phyloP scores from a whole-genome alignment of 306 rosid genomes.

The Cyamopsis tetragonoloba region DNA sequence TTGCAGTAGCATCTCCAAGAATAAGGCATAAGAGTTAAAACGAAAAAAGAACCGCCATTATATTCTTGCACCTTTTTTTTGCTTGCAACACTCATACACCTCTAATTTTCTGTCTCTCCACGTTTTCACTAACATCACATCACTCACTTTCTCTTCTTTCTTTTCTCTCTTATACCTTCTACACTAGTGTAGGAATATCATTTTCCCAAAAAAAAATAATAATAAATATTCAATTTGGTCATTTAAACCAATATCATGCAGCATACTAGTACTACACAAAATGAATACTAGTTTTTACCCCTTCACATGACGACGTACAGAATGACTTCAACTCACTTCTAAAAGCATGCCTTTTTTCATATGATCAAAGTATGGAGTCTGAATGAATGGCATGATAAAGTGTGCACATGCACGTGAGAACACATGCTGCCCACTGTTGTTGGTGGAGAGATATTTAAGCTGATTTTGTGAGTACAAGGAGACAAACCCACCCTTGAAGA shows the following conservation, averaged over 20 bases:
- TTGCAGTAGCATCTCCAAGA: background rate
- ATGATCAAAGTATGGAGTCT: constrained; percentile 8
- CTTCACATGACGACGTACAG: background rate
- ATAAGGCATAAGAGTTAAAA: background rate
- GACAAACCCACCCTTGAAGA: background rate
- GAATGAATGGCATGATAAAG: constrained; percentile 19
- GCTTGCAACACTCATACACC: too few relatives aligned
- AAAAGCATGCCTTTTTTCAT: constrained; percentile 3
- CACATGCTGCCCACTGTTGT: constrained; percentile 42
- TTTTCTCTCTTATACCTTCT: too few relatives aligned
- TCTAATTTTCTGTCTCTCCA: too few relatives aligned
- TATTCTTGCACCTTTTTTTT: too few relatives aligned
- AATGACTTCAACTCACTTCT: constrained; percentile 17
- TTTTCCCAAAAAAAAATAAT: too few relatives aligned
- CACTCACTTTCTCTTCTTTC: too few relatives aligned
- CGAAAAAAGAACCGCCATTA: background rate
- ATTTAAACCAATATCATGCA: background rate
- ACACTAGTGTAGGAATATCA: too few relatives aligned
- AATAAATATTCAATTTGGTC: too few relatives aligned
- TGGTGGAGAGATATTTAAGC: background rate
- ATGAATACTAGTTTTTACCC: background rate
- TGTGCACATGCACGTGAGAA: constrained; percentile 36
- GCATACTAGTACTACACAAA: background rate
- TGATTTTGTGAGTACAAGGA: background rate
- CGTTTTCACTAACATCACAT: too few relatives aligned